A percentile compares a stretch with the other conserved stretches of the same genome.
These are phyloP conservation scores for Skeletonema tropicum DNA, from an alignment of 108 stramenopile species.

Conservation along the genomic window DNA sequence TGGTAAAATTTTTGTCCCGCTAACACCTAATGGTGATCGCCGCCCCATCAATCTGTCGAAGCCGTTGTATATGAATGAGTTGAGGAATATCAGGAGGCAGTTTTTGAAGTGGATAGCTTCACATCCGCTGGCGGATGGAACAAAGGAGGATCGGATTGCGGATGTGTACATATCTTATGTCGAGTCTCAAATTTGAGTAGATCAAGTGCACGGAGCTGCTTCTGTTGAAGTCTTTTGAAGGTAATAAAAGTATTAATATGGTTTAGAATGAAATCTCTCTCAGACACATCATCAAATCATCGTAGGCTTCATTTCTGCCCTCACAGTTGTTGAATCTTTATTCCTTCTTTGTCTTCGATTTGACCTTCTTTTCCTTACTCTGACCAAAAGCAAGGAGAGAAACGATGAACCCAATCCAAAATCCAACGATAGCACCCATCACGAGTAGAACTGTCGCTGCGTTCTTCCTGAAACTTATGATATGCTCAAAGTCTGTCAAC, in stretches of 20 bases:
- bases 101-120: slow-evolving; percentile 66
- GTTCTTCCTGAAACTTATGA: slow-evolving; percentile 55
- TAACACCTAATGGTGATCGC: slow-evolving; percentile 3
- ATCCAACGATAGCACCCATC: slow-evolving; percentile 52
- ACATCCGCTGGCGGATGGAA: slow-evolving; percentile 61
- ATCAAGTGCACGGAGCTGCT: no score
- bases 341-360: slow-evolving; percentile 39
- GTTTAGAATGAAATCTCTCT: no score
- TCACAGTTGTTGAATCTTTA: background rate
- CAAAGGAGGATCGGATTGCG: slow-evolving; percentile 56
- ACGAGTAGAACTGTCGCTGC: slow-evolving; percentile 51
- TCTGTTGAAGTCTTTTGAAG: no score
- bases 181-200: slow-evolving; percentile 52
- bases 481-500: slow-evolving; percentile 61
- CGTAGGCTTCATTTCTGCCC: no score
- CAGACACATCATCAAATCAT: no score
- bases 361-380: slow-evolving; percentile 9
- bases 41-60: slow-evolving; percentile 25
- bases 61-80: slow-evolving; percentile 47
- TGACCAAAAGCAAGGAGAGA: slow-evolving; percentile 9
- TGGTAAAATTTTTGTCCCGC: slow-evolving; percentile 14
- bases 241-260: background rate
- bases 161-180: slow-evolving; percentile 56
- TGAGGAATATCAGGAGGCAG: slow-evolving; percentile 58
- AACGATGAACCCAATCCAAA: slow-evolving; percentile 21